Evolutionary conservation across 2,329 filamentous ascomycete species (phyloP), one percentile per base, ranked within the genome.

Genomic region (Metarhizium anisopliae): DNA sequence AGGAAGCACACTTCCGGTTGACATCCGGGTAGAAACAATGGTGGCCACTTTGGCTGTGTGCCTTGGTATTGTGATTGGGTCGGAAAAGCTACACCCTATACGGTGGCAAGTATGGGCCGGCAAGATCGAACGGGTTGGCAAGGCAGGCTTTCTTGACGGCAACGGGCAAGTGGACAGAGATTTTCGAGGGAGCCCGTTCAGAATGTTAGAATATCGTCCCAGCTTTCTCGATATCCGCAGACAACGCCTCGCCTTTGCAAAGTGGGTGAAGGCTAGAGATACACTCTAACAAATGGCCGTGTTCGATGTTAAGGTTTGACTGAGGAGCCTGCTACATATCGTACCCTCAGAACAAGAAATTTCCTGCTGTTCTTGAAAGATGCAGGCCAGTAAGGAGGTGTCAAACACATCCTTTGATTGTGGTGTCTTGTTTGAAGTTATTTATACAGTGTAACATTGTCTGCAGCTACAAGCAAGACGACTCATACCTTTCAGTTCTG

Each of bases 211-310:
- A 72, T 86, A 89, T 58, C 77, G 94, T 62, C 83, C 85, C 50
- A 86, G 90, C 1, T 99, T 97, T 66, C 81, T 90, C 74, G 90
- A 99, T 73, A 89, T 97, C 60, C 85, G 90, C 70, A 87, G 84
- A 69, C 80, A 91, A 73, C 81, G 88, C 66, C 84, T 79, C 67
- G 88, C 92, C 58, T 96, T 95, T 75, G 80, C 83, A 16, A 79
- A 85, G 59, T 95, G 89, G 90, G 80, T 84, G 38, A 78, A 79
- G 65, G 67, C 59, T 50, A 62, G 66, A 50, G 66, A 62, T 56
- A 50, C 55, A 55, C 54, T 49, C 8, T 52, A 29, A 55, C 53
- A 18, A 14, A 49, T 6, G 20, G 25, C 8, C 8, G 11, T 30
- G 7, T 49, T 20, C 6, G n/a, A 45, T 45, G 16, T 45, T 45